Conservation (phyloP, 495 filamentous ascomycete species). For the Cryomyces minteri region DNA sequence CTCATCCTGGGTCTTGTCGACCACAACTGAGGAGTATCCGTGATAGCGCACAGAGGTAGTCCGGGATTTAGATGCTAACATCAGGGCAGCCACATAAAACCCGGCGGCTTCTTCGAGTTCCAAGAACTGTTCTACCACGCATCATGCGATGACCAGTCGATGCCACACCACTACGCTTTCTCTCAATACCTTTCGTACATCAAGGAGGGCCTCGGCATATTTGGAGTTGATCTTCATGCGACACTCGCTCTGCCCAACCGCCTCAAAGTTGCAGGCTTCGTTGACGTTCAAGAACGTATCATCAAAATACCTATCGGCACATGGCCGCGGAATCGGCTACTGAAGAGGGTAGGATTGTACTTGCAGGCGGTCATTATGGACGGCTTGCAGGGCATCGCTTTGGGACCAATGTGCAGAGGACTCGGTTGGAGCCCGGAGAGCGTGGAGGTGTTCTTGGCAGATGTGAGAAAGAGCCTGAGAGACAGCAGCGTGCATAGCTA, state of each 20-base stretch:
- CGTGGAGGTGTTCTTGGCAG: conserved; percentile 6
- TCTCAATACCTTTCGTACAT: conserved; percentile 4
- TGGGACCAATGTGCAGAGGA: conserved; percentile 4
- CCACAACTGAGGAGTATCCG: no score
- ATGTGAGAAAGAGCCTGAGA: conserved; percentile 2
- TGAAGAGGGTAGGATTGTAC: conserved; percentile 3
- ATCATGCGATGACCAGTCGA: conserved; percentile 11
- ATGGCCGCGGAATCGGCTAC: conserved; percentile 1
- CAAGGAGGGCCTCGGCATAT: conserved; percentile 1
- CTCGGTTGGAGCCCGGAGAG: conserved; percentile 5
- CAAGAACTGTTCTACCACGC: conserved; percentile 10
- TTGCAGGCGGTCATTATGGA: conserved; percentile 5
- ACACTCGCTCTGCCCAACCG: background rate
- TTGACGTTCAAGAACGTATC: background rate
- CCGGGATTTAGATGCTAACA: no score
- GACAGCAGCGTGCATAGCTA: conserved; percentile 1
- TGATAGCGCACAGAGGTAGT: no score
- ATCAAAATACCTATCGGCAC: background rate
- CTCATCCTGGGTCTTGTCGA: no score
- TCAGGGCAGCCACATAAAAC: no score
- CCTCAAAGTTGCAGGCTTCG: background rate
- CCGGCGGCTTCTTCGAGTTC: conserved; percentile 12
- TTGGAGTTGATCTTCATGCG: conserved; percentile 5
- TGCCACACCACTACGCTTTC: conserved; percentile 1
- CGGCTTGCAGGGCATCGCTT: conserved; percentile 5